Percentiles rank a stretch among this genome's conserved stretches.
These are phyloP conservation scores for Penicillium odoratum DNA, from an alignment of 495 filamentous ascomycete species.

Conservation along the genomic window DNA sequence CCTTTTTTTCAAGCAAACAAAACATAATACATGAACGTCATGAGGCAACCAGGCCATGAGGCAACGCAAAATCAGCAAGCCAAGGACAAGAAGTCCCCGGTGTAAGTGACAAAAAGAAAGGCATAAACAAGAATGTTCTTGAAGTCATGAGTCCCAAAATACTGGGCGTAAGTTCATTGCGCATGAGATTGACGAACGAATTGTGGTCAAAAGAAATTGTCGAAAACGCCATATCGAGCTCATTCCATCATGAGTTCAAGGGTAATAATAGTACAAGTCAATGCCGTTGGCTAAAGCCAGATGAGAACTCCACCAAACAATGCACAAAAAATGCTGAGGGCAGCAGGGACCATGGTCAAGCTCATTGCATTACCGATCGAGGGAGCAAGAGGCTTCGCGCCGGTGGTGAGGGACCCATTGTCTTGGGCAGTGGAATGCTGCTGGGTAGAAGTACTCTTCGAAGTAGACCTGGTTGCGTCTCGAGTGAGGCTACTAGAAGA, in stretches of 20 bases:
- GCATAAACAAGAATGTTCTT: slow-evolving; percentile 14
- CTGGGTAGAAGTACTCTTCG: slow-evolving; percentile 3
- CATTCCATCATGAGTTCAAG: slow-evolving; percentile 23
- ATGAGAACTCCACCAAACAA: slow-evolving; percentile 18
- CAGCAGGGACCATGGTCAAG: slow-evolving; percentile 9
- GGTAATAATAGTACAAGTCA: slow-evolving; percentile 27
- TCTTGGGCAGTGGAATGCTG: slow-evolving; percentile 4
- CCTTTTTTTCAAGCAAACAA: not conserved
- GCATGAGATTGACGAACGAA: slow-evolving; percentile 12
- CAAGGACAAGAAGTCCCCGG: not conserved
- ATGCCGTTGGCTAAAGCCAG: slow-evolving; percentile 18
- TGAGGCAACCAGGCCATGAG: not conserved
- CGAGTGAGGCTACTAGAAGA: slow-evolving; percentile 9
- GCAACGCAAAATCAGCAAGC: not conserved
- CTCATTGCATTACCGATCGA: slow-evolving; percentile 16
- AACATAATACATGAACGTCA: not conserved
- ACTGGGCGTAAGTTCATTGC: slow-evolving; percentile 15
- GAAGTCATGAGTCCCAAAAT: slow-evolving; percentile 15
- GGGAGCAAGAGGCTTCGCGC: slow-evolving; percentile 15
- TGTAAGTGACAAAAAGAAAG: not conserved
- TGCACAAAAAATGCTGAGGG: slow-evolving; percentile 21
- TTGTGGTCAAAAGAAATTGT: slow-evolving; percentile 16
- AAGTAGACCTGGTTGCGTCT: slow-evolving; percentile 8
- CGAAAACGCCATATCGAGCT: slow-evolving; percentile 21
- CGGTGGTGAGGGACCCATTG: slow-evolving; percentile 2